Evolutionary conservation across 1,139 yeast species (phyloP).

Genomic region (Blastobotrys buckinghamii): DNA sequence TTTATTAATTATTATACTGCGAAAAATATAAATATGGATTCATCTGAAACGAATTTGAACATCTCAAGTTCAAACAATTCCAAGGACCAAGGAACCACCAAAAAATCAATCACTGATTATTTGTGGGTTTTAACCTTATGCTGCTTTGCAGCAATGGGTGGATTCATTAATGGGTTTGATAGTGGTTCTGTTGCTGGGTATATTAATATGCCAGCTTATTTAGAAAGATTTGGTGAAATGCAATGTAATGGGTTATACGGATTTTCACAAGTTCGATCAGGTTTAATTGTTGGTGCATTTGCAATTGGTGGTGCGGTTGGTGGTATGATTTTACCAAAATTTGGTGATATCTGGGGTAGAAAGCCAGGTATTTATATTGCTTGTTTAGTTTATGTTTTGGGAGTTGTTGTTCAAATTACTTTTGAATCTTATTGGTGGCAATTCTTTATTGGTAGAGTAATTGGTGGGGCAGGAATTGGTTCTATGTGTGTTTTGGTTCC

Average conservation of each 20-base stretch:
- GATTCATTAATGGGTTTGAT: conserved; percentile 48
- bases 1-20: too few species aligned
- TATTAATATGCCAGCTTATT: conserved; percentile 62
- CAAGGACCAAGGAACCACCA: too few species aligned
- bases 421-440: conserved; percentile 40
- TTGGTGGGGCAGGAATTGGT: background rate
- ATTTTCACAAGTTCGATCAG: conserved; percentile 41
- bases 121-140: conserved; percentile 15
- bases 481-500: background rate
- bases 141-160: conserved; percentile 18
- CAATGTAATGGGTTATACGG: conserved; percentile 21
- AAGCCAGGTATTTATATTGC: background rate
- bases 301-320: conserved; percentile 54
- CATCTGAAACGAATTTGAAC: too few species aligned
- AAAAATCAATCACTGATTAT: conserved; percentile 5
- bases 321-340: conserved; percentile 41
- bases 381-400: background rate
- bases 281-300: conserved; percentile 48
- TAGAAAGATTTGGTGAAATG: conserved; percentile 43
- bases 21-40: too few species aligned
- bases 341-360: conserved; percentile 27
- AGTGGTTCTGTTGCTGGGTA: conserved; percentile 64
- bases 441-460: conserved; percentile 1
- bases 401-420: background rate
- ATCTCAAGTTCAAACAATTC: too few species aligned